Percentiles rank a stretch among this genome's conserved stretches.
Evolutionary conservation across 805 yeast genomes (phyloP).

Genomic region (Candida stauntonica): DNA sequence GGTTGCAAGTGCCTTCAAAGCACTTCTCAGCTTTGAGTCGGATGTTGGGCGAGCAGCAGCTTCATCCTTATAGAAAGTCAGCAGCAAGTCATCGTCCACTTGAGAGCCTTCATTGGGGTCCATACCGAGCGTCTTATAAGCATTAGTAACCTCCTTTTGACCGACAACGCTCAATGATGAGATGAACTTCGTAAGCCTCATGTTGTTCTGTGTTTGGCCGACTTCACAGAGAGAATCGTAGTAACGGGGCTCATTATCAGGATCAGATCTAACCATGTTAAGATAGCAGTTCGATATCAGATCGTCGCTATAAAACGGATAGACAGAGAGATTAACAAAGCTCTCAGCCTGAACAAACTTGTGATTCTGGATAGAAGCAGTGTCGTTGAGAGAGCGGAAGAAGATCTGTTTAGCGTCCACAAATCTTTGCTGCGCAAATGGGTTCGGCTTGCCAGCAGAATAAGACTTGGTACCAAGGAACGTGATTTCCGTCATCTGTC

Average conservation of each 20-base stretch:
- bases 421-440: constrained; percentile 28
- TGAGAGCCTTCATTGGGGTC: constrained; percentile 26
- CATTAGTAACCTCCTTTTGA: constrained; percentile 39
- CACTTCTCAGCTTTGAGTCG: constrained; percentile 32
- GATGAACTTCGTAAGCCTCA: constrained; percentile 40
- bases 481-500: constrained; percentile 51
- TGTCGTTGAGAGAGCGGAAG: constrained; percentile 30
- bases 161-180: constrained; percentile 52
- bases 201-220: constrained; percentile 44
- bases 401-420: constrained; percentile 26
- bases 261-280: constrained; percentile 38
- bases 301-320: constrained; percentile 46
- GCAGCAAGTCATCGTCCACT: constrained; percentile 27
- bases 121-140: constrained; percentile 33
- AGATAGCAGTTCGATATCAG: constrained; percentile 45
- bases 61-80: constrained; percentile 33
- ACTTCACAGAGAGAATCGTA: constrained; percentile 53
- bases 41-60: constrained; percentile 12
- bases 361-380: constrained; percentile 24
- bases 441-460: constrained; percentile 23
- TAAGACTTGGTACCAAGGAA: constrained; percentile 37
- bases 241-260: constrained; percentile 42
- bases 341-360: constrained; percentile 26
- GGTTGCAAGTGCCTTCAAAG: constrained; percentile 36
- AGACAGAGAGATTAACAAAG: constrained; percentile 44